A percentile compares a stretch with the other conserved stretches of the same genome.
Conservation (phyloP, 345 rosid species). For the Rubroshorea leprosula region DNA sequence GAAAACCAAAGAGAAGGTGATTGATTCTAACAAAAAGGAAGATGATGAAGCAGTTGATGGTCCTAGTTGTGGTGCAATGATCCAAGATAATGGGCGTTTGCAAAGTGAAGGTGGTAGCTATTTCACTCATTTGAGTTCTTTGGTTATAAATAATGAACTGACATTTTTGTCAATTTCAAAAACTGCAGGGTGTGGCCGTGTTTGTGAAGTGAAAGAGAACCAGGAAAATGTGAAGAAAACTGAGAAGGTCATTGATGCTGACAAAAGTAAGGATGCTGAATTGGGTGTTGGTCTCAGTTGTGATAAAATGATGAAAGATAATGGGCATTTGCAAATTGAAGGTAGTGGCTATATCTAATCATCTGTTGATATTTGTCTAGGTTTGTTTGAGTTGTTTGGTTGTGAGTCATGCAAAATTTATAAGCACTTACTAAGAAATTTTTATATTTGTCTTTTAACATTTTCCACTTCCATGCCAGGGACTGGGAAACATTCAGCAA, state of each 20-base stretch:
- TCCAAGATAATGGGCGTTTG: not conserved
- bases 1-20: not conserved
- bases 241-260: not conserved
- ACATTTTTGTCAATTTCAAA: not conserved
- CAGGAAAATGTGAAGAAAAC: not conserved
- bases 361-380: not conserved
- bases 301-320: no score
- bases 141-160: not conserved
- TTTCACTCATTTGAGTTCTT: not conserved
- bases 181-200: not conserved
- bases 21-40: not conserved
- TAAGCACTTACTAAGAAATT: no score
- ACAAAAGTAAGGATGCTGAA: not conserved
- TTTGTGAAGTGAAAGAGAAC: not conserved
- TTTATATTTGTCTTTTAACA: no score
- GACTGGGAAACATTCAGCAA: conserved; percentile 2
- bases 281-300: not conserved
- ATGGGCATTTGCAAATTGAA: not conserved
- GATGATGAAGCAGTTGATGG: not conserved
- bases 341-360: not conserved
- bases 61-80: not conserved
- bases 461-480: conserved; percentile 14
- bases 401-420: no score
- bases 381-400: not conserved
- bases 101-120: conserved; percentile 4